Conservation (phyloP, 2,329 filamentous ascomycete genomes). For the Atkinsonella hypoxylon region DNA sequence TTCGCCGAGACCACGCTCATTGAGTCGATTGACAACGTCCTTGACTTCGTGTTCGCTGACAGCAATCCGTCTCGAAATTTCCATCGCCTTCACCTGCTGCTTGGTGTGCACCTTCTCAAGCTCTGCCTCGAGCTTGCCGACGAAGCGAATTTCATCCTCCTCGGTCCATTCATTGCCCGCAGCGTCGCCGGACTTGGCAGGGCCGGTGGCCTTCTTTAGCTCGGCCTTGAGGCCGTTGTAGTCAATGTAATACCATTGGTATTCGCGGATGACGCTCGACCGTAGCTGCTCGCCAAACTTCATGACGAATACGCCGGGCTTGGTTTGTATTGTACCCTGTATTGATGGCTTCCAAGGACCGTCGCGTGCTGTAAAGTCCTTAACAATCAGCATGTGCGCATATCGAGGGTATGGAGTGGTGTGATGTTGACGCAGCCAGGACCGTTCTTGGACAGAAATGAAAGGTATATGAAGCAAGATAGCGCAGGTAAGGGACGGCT, state of each 20-base stretch:
- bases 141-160: slow-evolving; percentile 82
- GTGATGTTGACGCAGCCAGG: neutral
- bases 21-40: slow-evolving; percentile 68
- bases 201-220: slow-evolving; percentile 61
- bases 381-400: slow-evolving; percentile 38
- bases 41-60: slow-evolving; percentile 81
- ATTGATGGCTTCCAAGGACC: slow-evolving; percentile 28
- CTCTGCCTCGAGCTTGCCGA: slow-evolving; percentile 76
- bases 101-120: slow-evolving; percentile 97
- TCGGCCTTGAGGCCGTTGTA: slow-evolving; percentile 88
- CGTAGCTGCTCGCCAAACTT: slow-evolving; percentile 95
- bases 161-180: slow-evolving; percentile 65
- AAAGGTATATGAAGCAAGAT: neutral
- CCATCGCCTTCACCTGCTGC: slow-evolving; percentile 92
- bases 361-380: slow-evolving; percentile 34
- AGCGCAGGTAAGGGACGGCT: neutral
- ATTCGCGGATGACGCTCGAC: slow-evolving; percentile 91
- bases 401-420: slow-evolving; percentile 1
- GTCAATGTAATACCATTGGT: slow-evolving; percentile 96
- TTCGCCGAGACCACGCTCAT: slow-evolving; percentile 45
- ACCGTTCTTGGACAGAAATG: neutral
- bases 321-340: slow-evolving; percentile 22
- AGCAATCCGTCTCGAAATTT: slow-evolving; percentile 84
- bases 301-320: slow-evolving; percentile 48
- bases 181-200: slow-evolving; percentile 27